Evolutionary conservation across 2,329 filamentous ascomycete genomes (phyloP), one percentile per base, ranked within the genome.

Genomic region (Claviceps purpurea): DNA sequence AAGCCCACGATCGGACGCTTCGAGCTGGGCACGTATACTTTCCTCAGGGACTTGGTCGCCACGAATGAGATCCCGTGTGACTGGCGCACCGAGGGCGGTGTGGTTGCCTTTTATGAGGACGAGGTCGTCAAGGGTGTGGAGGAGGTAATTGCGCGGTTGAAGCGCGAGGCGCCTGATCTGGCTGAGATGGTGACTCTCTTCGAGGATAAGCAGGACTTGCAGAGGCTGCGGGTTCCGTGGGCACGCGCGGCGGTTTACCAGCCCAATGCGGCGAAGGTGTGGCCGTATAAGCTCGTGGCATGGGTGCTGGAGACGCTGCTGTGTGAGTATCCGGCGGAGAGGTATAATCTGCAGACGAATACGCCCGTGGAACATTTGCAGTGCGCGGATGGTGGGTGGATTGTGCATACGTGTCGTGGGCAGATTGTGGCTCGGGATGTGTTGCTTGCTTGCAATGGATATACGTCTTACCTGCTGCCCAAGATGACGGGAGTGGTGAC

Each of bases 281-380:
- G 85, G 85, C 89, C 89, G 0, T 95, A 94, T 66, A 94, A 93
- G 68, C 77, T 94, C 18, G 82, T 95, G 2, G 72, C 81, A 1
- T 84, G 81, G 67, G 73, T 90, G 0, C 69, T 95, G 1, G 79
- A 87, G 62, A 65, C 70, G 8, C 73, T 87, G 0, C 61, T 79
- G 1, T 56, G 52, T 30, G 58, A 57, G 49, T 61, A 65, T 53
- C 56, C 71, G 18, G 64, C 71, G 18, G 63, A 63, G 2, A 64
- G 61, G 10, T 81, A 89, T 61, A 89, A 89, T 60, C 71, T 91
- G 26, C 86, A 90, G 66, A 89, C 85, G 5, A 79, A 76, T 53
- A 90, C 86, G 16, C 78, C 85, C 0, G 85, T 81, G 1, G 73
- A 71, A 6, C 62, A 65, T 11, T 61, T 83, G 34, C 70, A 75